Conservation (phyloP, 2,329 filamentous ascomycete genomes). For the Phaeosphaeriaceae sp. region DNA sequence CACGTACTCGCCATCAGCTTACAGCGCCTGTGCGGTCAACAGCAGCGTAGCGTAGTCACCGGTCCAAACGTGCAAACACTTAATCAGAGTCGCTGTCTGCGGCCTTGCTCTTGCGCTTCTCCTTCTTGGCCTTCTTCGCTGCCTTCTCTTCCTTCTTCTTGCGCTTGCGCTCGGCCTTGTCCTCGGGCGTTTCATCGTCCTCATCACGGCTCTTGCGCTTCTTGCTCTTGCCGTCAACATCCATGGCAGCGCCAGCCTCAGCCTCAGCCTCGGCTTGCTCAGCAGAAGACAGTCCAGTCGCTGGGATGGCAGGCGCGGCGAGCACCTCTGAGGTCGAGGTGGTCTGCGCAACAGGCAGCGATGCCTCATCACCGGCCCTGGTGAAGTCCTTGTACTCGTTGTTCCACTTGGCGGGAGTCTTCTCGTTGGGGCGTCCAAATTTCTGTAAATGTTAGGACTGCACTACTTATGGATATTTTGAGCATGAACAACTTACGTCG, state of each 20-base stretch:
- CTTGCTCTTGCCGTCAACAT: constrained; percentile 33
- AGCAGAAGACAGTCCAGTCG: constrained; percentile 32
- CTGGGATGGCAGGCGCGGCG: constrained; percentile 44
- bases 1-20: constrained; percentile 27
- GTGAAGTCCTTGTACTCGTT: constrained; percentile 85
- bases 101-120: constrained; percentile 41
- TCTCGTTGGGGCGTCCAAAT: constrained; percentile 90
- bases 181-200: constrained; percentile 55
- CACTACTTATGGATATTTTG: too few relatives aligned
- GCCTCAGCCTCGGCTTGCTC: constrained; percentile 47
- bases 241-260: constrained; percentile 37
- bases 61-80: constrained; percentile 20
- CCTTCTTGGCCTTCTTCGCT: constrained; percentile 44
- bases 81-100: constrained; percentile 43
- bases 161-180: constrained; percentile 59
- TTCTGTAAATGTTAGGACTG: constrained; percentile 63
- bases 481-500: constrained; percentile 72
- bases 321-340: constrained; percentile 45
- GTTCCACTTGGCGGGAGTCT: constrained; percentile 93
- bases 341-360: constrained; percentile 38
- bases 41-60: constrained; percentile 17
- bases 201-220: constrained; percentile 59
- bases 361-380: constrained; percentile 30
- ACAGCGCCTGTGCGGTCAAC: constrained; percentile 20
- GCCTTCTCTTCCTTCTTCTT: constrained; percentile 77